phyloP scores from a whole-genome alignment of 1,139 yeast genomes.

The Blastobotrys ciferrii region DNA sequence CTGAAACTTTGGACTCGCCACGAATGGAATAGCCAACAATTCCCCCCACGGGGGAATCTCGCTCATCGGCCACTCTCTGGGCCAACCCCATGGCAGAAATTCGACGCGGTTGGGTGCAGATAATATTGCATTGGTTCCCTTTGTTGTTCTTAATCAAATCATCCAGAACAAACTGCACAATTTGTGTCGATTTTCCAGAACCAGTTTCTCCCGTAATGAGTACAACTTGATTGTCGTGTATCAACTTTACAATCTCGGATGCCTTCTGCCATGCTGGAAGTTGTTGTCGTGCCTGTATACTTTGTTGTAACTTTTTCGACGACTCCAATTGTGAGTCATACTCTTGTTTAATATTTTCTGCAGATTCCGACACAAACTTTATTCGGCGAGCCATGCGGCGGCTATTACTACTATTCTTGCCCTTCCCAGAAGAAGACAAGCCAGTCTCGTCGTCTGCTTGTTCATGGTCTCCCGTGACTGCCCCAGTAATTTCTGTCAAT shows the following conservation, averaged over 20 bases:
- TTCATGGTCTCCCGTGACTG: constrained; percentile 35
- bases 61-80: constrained; percentile 84
- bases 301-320: constrained; percentile 33
- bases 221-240: constrained; percentile 61
- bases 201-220: constrained; percentile 96
- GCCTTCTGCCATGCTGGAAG: constrained; percentile 85
- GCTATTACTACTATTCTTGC: not conserved
- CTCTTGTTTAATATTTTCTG: constrained; percentile 17
- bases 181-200: constrained; percentile 91
- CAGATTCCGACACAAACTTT: constrained; percentile 12
- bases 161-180: constrained; percentile 85
- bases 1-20: constrained; percentile 74
- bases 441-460: not conserved
- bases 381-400: constrained; percentile 7
- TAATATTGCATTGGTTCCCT: constrained; percentile 54
- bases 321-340: constrained; percentile 18
- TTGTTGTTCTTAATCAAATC: constrained; percentile 39
- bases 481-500: constrained; percentile 44
- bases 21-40: constrained; percentile 89
- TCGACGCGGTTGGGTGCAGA: constrained; percentile 95
- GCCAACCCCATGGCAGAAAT: constrained; percentile 94
- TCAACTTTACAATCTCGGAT: constrained; percentile 52
- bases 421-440: not conserved
- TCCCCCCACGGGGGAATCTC: constrained; percentile 63
- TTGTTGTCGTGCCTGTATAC: constrained; percentile 47